These are phyloP conservation scores for Monilinia fructicola DNA, from an alignment of 2,329 filamentous ascomycete species.

Conservation along the genomic window DNA sequence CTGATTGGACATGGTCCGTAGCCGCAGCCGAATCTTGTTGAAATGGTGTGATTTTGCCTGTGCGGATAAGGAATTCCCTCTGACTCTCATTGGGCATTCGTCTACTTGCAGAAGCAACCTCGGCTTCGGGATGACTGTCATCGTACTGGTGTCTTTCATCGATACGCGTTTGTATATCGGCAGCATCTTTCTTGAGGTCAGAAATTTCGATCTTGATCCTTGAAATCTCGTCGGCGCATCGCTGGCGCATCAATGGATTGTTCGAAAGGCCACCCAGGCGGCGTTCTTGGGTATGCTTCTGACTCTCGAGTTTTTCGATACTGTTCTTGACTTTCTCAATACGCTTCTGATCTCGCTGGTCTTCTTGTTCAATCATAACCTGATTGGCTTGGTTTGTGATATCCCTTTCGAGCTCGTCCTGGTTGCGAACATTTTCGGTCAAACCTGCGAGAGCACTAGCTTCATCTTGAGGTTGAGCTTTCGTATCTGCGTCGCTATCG, in stretches of 20 bases:
- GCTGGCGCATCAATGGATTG: constrained; percentile 49
- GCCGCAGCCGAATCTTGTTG: constrained; percentile 63
- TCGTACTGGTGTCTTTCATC: constrained; percentile 64
- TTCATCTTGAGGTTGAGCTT: constrained; percentile 34
- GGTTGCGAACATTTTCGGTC: constrained; percentile 72
- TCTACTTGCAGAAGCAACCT: constrained; percentile 52
- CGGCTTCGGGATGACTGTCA: constrained; percentile 45
- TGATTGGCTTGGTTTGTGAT: constrained; percentile 66
- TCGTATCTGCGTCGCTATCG: constrained; percentile 14
- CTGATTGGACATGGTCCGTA: constrained; percentile 60
- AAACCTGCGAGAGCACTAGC: constrained; percentile 53
- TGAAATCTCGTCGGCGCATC: constrained; percentile 44
- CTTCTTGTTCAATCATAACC: constrained; percentile 60
- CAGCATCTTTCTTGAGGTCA: constrained; percentile 68
- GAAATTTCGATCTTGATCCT: constrained; percentile 35
- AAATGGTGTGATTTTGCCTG: constrained; percentile 96
- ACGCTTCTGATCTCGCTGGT: constrained; percentile 61
- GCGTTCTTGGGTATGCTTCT: constrained; percentile 60
- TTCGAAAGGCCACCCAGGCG: constrained; percentile 55
- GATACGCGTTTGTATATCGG: constrained; percentile 79
- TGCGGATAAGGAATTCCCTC: constrained; percentile 88
- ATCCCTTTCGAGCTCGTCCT: constrained; percentile 87
- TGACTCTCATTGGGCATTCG: constrained; percentile 77
- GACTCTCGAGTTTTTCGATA: constrained; percentile 60
- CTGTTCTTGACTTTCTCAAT: constrained; percentile 58